phyloP scores from a whole-genome alignment of 345 rosid genomes.

The Rhizophora apiculata region DNA sequence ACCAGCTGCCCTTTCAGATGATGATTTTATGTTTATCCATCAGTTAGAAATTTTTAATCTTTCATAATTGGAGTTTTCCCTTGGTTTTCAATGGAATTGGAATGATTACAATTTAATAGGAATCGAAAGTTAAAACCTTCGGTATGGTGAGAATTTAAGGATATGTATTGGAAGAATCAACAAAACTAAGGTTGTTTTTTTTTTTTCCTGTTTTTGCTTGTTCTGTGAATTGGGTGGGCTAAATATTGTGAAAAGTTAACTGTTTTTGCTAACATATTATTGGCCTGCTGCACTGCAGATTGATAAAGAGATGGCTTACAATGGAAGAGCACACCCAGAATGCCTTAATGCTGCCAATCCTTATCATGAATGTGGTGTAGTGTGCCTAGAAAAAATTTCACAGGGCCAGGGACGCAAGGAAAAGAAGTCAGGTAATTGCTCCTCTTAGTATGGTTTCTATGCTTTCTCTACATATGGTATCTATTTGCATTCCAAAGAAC shows the following conservation, averaged over 20 bases:
- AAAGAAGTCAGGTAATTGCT: slow-evolving; percentile 25
- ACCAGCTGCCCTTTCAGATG: background rate
- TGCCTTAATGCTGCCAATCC: slow-evolving; percentile 31
- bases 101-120: too few species aligned
- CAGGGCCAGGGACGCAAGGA: slow-evolving; percentile 15
- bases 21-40: background rate
- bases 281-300: slow-evolving; percentile 3
- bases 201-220: background rate
- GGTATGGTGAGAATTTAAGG: background rate
- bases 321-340: slow-evolving; percentile 29
- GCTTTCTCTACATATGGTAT: background rate
- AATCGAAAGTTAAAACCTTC: background rate
- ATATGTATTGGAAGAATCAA: background rate
- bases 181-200: too few species aligned
- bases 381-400: slow-evolving; percentile 28
- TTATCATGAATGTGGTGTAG: slow-evolving; percentile 35
- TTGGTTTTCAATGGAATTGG: too few species aligned
- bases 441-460: background rate
- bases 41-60: background rate
- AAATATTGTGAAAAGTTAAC: background rate
- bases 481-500: too few species aligned
- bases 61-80: background rate
- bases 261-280: background rate
- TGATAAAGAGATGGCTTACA: slow-evolving; percentile 25
- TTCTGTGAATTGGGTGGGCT: background rate